phyloP scores from a whole-genome alignment of 345 rosid genomes.

The Erysimum cheiranthoides region DNA sequence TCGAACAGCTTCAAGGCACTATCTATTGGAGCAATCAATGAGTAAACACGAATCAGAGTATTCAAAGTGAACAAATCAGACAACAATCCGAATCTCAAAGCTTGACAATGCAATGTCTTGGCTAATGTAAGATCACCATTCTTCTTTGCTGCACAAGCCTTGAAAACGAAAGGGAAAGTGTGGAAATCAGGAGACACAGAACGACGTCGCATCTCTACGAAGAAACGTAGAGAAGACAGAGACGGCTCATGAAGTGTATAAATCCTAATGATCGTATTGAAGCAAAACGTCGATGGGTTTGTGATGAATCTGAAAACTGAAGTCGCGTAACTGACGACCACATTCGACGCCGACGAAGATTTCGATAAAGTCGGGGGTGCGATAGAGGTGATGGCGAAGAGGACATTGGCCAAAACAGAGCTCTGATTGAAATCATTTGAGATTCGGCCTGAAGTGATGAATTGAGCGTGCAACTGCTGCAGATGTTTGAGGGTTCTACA shows the following conservation, averaged over 20 bases:
- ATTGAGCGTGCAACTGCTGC: conserved; percentile 43
- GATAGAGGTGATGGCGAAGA: conserved; percentile 51
- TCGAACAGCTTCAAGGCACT: conserved; percentile 57
- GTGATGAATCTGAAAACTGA: conserved; percentile 52
- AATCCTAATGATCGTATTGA: conserved; percentile 59
- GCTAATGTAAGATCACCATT: conserved; percentile 37
- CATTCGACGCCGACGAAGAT: conserved; percentile 6
- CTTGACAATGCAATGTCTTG: conserved; percentile 58
- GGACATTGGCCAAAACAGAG: conserved; percentile 49
- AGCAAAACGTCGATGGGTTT: conserved; percentile 65
- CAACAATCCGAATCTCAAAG: conserved; percentile 56
- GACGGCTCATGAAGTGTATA: conserved; percentile 60
- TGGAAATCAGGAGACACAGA: conserved; percentile 66
- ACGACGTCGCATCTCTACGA: conserved; percentile 58
- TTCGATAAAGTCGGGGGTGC: conserved; percentile 17
- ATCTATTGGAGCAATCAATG: conserved; percentile 3
- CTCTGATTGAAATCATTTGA: not conserved
- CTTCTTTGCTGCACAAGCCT: conserved; percentile 58
- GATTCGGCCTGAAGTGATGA: conserved; percentile 40
- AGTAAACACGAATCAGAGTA: conserved; percentile 54
- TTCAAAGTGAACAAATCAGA: conserved; percentile 62
- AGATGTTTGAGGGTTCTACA: conserved; percentile 41
- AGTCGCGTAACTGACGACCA: conserved; percentile 47
- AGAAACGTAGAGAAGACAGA: conserved; percentile 57
- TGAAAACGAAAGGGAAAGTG: conserved; percentile 70